Evolutionary conservation across 768 basidiomycete genomes (phyloP).

Genomic region (Boletus sp.): DNA sequence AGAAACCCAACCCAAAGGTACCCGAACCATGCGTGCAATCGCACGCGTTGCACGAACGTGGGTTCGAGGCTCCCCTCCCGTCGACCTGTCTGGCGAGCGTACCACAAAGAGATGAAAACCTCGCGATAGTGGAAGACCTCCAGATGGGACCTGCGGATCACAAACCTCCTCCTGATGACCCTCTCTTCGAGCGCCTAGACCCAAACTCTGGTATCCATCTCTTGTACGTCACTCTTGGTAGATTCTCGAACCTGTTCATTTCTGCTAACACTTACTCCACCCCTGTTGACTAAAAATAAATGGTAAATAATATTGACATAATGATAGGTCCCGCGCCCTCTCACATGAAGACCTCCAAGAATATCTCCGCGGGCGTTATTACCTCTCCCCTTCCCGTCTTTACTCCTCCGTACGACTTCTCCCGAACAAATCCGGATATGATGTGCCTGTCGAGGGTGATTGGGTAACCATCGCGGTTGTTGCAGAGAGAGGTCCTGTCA

Average conservation of each 20-base stretch:
- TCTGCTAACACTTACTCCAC: not conserved
- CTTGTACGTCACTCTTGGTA: slow-evolving; percentile 47
- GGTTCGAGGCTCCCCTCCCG: not conserved
- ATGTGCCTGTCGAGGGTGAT: slow-evolving; percentile 88
- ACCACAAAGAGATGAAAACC: slow-evolving; percentile 50
- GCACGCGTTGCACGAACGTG: slow-evolving; percentile 7
- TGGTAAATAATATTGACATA: slow-evolving; percentile 7
- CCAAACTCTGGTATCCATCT: slow-evolving; percentile 90
- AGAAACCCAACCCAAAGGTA: slow-evolving; percentile 14
- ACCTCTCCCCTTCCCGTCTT: slow-evolving; percentile 81
- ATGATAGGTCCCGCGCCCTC: slow-evolving; percentile 64
- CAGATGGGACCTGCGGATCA: slow-evolving; percentile 76
- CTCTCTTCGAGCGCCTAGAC: slow-evolving; percentile 73
- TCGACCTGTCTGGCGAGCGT: slow-evolving; percentile 2
- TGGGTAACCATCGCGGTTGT: slow-evolving; percentile 97
- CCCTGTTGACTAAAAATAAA: slow-evolving; percentile 1
- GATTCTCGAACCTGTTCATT: slow-evolving; percentile 1
- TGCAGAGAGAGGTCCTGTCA: slow-evolving; percentile 82
- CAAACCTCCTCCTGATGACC: slow-evolving; percentile 66
- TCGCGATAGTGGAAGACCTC: slow-evolving; percentile 75
- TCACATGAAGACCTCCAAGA: slow-evolving; percentile 77
- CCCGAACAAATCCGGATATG: slow-evolving; percentile 79
- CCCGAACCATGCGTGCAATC: slow-evolving; percentile 2
- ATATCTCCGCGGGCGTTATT: slow-evolving; percentile 79
- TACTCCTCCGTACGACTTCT: slow-evolving; percentile 82